Base-by-base conservation (phyloP, 345 rosid genomes). In the Eucalyptus pauciflora region DNA sequence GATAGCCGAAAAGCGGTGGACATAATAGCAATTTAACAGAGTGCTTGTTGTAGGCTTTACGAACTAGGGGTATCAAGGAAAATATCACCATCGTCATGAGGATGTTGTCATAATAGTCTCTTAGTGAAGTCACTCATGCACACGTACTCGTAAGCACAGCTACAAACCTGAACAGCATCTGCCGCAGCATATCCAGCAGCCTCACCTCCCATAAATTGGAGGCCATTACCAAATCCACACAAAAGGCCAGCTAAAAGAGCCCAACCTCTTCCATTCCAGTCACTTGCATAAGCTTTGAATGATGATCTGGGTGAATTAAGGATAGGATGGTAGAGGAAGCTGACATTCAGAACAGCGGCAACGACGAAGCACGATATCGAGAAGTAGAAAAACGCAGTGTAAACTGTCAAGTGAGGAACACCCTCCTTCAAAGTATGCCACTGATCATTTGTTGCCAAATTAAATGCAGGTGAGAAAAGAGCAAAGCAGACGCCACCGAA, bases 151-250 rank as follows among this genome's bases (percentile, higher is more conserved):
- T 37, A 76, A 76, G 83, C 3, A 37, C 67, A 18, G 41, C 7
- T 27, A 89, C 93, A 27, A 88, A 92, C 97, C 97, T 95, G 97
- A 88, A 97, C 97, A 46, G 97, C 96, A 88, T 94, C 97, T 52
- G 99, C 97, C 5, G 97, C 99, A 85, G 97, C 99, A 89, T 97
- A 97, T 29, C 98, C 97, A 16, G 97, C 97, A 27, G 99, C 97
- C 93, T 97, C 95, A 87, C 99, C 99, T 7, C 96, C 96, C 95
- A 96, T 95, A 67, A 95, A 96, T 91, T 96, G 98, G 89, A 95
- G 96, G 85, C 97, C 98, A 56, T 96, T 93, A 7, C 99, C 99
- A 62, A 97, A 93, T 8, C 99, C 99, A 86, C 97, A 97, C 27
- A 96, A 90, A 58, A 97, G 90, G n/a, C 99, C 99, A 17, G 99